phyloP scores from a whole-genome alignment of 352 stramenopile species.

The Plasmopara muralis region DNA sequence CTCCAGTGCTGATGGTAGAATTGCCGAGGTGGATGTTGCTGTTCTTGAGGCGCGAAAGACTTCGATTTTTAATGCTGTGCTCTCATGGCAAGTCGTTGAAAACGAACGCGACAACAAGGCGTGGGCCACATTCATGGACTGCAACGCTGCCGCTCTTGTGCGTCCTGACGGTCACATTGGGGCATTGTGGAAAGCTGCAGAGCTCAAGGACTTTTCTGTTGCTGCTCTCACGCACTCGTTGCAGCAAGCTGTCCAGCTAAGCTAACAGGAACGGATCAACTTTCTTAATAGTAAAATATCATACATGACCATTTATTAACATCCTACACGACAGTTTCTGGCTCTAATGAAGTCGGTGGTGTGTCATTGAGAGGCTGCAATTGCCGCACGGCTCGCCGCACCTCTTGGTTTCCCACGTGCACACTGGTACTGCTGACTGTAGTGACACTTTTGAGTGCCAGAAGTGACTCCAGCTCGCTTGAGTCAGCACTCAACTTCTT shows the following conservation, averaged over 20 bases:
- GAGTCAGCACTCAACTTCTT: constrained; percentile 31
- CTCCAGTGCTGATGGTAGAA: constrained; percentile 16
- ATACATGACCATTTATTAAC: too few relatives aligned
- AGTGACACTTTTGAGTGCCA: constrained; percentile 17
- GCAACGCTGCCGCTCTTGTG: constrained; percentile 43
- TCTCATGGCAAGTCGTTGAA: constrained; percentile 26
- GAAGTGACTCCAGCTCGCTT: constrained; percentile 34
- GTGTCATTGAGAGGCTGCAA: constrained; percentile 12
- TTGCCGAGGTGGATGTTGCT: constrained; percentile 5
- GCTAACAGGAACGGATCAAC: constrained; percentile 12
- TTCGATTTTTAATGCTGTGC: constrained; percentile 24
- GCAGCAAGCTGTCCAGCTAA: constrained; percentile 26
- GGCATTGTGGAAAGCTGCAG: constrained; percentile 38
- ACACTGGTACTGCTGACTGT: constrained; percentile 24
- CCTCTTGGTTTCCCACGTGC: constrained; percentile 21
- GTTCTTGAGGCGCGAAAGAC: constrained; percentile 11
- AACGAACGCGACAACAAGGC: constrained; percentile 21
- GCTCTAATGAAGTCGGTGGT: constrained; percentile 1
- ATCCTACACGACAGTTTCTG: constrained; percentile 20
- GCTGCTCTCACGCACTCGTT: constrained; percentile 16
- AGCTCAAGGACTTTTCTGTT: constrained; percentile 16
- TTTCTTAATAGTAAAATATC: too few relatives aligned
- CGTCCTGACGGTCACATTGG: constrained; percentile 78
- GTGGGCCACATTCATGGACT: constrained; percentile 37
- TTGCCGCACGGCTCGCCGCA: constrained; percentile 16